phyloP scores from a whole-genome alignment of 2,329 filamentous ascomycete genomes.

The Myriosclerotinia scirpicola region DNA sequence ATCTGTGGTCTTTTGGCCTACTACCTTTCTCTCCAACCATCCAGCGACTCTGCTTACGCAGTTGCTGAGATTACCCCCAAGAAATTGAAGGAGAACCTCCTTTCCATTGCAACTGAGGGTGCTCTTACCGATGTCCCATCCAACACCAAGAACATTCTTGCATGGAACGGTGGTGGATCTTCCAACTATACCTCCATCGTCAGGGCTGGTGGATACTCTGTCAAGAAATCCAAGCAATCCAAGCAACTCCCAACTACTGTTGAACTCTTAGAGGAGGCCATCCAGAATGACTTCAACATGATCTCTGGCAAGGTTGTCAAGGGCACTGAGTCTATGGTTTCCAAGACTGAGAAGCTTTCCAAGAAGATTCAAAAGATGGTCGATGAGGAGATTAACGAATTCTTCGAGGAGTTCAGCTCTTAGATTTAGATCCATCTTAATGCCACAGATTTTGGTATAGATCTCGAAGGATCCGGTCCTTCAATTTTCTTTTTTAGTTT shows the following conservation, averaged over 20 bases:
- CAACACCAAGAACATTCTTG: constrained; percentile 90
- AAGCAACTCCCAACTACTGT: constrained; percentile 55
- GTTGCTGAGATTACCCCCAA: constrained; percentile 87
- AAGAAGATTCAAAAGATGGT: constrained; percentile 63
- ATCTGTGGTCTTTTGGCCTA: constrained; percentile 96
- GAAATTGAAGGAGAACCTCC: constrained; percentile 87
- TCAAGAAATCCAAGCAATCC: constrained; percentile 49
- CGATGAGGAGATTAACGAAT: constrained; percentile 60
- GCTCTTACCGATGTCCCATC: constrained; percentile 78
- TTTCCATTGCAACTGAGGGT: constrained; percentile 77
- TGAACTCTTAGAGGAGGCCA: constrained; percentile 59
- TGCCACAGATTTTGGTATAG: constrained; percentile 31
- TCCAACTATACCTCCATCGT: constrained; percentile 88
- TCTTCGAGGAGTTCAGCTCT: constrained; percentile 51
- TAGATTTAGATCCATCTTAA: constrained; percentile 29
- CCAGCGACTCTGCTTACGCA: constrained; percentile 85
- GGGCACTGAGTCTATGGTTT: constrained; percentile 52
- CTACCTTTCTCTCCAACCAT: constrained; percentile 93
- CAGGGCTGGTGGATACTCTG: constrained; percentile 68
- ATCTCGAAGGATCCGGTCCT: constrained; percentile 28
- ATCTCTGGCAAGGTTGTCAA: constrained; percentile 58
- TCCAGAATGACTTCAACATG: constrained; percentile 57
- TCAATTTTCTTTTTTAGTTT: constrained; percentile 33
- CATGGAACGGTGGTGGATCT: constrained; percentile 97
- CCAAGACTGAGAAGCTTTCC: constrained; percentile 61